Percentiles rank a stretch among this genome's conserved stretches.
phyloP scores from a whole-genome alignment of 1,284 basidiomycete genomes.

The Grifola frondosa region DNA sequence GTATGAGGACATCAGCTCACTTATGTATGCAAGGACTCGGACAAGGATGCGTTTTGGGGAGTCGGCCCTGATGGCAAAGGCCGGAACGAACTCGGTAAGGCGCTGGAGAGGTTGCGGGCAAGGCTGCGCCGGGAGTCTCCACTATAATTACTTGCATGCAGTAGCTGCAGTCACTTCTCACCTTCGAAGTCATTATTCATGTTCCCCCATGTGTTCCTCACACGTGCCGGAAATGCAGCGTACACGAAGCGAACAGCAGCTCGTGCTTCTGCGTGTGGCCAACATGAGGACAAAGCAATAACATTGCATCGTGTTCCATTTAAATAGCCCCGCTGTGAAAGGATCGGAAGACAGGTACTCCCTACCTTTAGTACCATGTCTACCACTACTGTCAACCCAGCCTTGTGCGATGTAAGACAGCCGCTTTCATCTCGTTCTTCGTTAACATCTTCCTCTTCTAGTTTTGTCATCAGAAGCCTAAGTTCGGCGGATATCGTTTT shows the following conservation, averaged over 20 bases:
- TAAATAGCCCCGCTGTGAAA: no score
- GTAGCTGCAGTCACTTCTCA: no score
- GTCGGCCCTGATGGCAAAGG: conserved; percentile 20
- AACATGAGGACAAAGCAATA: no score
- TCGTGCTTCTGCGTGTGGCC: no score
- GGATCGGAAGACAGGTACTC: no score
- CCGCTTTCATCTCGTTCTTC: neutral
- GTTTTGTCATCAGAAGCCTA: conserved; percentile 16
- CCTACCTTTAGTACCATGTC: no score
- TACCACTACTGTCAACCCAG: neutral
- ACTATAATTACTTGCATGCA: no score
- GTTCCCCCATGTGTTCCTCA: no score
- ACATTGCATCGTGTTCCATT: no score
- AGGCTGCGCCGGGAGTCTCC: conserved; percentile 6
- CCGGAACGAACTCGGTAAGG: conserved; percentile 25
- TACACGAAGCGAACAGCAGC: no score
- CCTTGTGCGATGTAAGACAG: conserved; percentile 3
- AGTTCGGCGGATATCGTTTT: conserved; percentile 8
- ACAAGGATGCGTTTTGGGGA: conserved; percentile 50
- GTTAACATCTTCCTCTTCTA: conserved; percentile 1
- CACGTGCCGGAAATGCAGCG: no score
- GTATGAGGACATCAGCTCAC: neutral
- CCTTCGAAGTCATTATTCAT: no score
- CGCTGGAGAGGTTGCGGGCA: conserved; percentile 17
- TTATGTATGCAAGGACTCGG: conserved; percentile 47